These are phyloP conservation scores for Chalaropsis thielavioides DNA, from an alignment of 2,329 filamentous ascomycete genomes.

Conservation along the genomic window DNA sequence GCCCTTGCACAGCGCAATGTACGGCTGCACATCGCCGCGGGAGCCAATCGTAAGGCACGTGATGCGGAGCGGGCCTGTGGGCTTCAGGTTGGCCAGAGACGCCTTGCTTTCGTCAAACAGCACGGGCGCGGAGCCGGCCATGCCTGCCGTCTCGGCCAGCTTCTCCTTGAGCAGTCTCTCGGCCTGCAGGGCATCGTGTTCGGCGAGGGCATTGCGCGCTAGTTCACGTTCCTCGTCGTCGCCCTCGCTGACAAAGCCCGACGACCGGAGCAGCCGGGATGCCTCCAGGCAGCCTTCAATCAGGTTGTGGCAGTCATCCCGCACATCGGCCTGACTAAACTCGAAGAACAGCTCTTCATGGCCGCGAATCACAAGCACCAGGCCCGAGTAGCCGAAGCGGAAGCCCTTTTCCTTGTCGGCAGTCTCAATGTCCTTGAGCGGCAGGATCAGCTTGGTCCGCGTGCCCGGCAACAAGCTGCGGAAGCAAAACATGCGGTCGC, in stretches of 20 bases:
- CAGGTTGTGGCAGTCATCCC: constrained; percentile 64
- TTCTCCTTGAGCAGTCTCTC: constrained; percentile 25
- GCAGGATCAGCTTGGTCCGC: constrained; percentile 81
- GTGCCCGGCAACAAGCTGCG: constrained; percentile 80
- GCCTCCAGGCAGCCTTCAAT: constrained; percentile 9
- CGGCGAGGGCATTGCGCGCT: constrained; percentile 60
- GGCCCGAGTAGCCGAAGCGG: constrained; percentile 74
- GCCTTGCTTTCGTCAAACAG: constrained; percentile 80
- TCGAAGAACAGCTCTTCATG: constrained; percentile 97
- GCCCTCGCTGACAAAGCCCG: not conserved
- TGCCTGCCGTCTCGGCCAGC: constrained; percentile 20
- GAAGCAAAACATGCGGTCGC: constrained; percentile 78
- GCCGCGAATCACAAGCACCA: constrained; percentile 84
- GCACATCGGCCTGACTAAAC: constrained; percentile 59
- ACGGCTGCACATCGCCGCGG: constrained; percentile 89
- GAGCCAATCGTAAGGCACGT: constrained; percentile 95
- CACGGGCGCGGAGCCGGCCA: constrained; percentile 53
- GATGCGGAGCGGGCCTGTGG: constrained; percentile 60
- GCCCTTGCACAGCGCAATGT: constrained; percentile 89
- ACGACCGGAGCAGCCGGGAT: not conserved
- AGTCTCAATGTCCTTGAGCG: constrained; percentile 81
- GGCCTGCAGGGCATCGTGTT: constrained; percentile 57
- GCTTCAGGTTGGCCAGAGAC: constrained; percentile 63
- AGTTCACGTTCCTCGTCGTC: constrained; percentile 47
- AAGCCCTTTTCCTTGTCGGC: constrained; percentile 93